phyloP scores from a whole-genome alignment of 805 yeast genomes.

The Myxozyma kluyveri region DNA sequence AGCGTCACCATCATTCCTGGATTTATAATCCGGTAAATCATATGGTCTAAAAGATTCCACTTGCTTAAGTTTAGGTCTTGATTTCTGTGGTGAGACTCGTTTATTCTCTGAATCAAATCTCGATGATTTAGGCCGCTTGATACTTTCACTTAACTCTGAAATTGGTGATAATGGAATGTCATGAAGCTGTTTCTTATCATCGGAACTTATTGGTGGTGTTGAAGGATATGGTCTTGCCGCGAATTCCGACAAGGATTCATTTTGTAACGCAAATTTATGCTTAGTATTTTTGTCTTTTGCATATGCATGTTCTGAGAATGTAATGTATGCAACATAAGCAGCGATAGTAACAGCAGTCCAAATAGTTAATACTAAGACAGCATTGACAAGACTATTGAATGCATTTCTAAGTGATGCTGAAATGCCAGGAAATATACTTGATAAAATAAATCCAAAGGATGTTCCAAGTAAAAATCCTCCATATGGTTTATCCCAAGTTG shows the following conservation, averaged over 20 bases:
- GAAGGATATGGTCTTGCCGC: conserved; percentile 22
- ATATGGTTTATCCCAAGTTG: conserved; percentile 2
- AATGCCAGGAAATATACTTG: conserved; percentile 10
- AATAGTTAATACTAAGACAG: neutral
- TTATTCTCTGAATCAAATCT: conserved; percentile 1
- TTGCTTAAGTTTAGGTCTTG: neutral
- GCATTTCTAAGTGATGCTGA: conserved; percentile 1
- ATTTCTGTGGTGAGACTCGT: neutral
- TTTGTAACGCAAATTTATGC: neutral
- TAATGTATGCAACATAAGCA: conserved; percentile 1
- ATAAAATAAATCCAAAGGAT: conserved; percentile 14
- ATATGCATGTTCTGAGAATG: neutral
- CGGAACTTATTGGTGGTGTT: neutral
- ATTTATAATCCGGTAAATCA: neutral
- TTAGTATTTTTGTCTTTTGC: neutral
- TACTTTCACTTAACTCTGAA: neutral
- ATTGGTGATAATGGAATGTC: neutral
- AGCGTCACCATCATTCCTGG: neutral
- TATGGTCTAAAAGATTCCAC: conserved; percentile 11
- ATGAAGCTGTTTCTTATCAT: neutral
- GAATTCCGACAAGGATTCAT: neutral
- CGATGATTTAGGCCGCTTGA: neutral
- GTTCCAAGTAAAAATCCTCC: conserved; percentile 11
- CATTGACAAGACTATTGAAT: neutral
- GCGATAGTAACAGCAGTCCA: conserved; percentile 9